These are phyloP conservation scores for Taiozyma onychis DNA, from an alignment of 1,139 yeast species.

Conservation along the genomic window DNA sequence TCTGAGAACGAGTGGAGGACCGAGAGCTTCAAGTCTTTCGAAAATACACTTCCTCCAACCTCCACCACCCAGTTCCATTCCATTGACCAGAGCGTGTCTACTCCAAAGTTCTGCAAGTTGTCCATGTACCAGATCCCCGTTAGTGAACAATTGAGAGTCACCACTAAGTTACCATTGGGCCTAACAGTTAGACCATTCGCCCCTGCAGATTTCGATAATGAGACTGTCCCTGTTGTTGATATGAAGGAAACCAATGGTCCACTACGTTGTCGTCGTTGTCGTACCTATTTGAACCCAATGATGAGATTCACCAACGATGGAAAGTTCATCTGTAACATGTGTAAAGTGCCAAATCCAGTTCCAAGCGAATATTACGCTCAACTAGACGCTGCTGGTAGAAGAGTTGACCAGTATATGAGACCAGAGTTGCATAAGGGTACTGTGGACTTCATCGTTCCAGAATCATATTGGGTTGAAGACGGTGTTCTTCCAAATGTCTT, in stretches of 20 bases:
- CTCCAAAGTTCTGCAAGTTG: slow-evolving; percentile 73
- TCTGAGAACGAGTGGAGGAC: slow-evolving; percentile 16
- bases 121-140: slow-evolving; percentile 84
- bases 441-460: slow-evolving; percentile 79
- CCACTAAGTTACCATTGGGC: slow-evolving; percentile 78
- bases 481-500: slow-evolving; percentile 39
- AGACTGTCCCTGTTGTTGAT: slow-evolving; percentile 64
- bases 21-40: slow-evolving; percentile 16
- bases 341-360: slow-evolving; percentile 70
- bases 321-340: slow-evolving; percentile 77
- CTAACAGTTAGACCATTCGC: slow-evolving; percentile 85
- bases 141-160: slow-evolving; percentile 60
- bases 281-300: slow-evolving; percentile 83
- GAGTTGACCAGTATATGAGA: slow-evolving; percentile 57
- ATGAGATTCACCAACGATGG: slow-evolving; percentile 65
- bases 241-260: slow-evolving; percentile 58
- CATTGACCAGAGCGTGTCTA: slow-evolving; percentile 79
- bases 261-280: slow-evolving; percentile 85
- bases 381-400: slow-evolving; percentile 50
- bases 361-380: slow-evolving; percentile 66
- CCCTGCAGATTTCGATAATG: slow-evolving; percentile 39
- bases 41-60: slow-evolving; percentile 49
- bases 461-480: slow-evolving; percentile 54
- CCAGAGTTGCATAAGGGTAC: slow-evolving; percentile 84
- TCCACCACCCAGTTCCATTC: slow-evolving; percentile 66